These are phyloP conservation scores for Quercus tomentella DNA, from an alignment of 331 rosid genomes.

Conservation along the genomic window DNA sequence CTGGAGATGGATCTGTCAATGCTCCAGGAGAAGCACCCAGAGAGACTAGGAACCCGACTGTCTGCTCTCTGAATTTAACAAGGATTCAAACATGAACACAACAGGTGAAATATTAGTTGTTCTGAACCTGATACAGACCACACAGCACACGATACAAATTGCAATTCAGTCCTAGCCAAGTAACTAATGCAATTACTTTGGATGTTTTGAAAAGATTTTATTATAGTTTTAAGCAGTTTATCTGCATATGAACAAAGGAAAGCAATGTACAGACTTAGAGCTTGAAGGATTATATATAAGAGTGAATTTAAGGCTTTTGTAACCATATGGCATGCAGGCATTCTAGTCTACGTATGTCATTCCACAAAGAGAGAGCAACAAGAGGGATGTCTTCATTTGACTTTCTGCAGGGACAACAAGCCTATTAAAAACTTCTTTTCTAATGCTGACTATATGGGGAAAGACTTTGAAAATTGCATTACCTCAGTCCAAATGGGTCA, in stretches of 20 bases:
- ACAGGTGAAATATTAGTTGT: slow-evolving; percentile 9
- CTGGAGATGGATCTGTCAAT: slow-evolving; percentile 75
- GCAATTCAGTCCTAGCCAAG: slow-evolving; percentile 2
- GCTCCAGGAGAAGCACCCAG: slow-evolving; percentile 64
- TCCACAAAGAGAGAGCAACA: neutral
- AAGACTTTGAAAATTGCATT: neutral
- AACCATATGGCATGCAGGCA: neutral
- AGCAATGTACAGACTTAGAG: neutral
- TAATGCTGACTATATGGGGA: neutral
- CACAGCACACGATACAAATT: slow-evolving; percentile 3
- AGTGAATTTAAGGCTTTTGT: neutral
- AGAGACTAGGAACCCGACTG: slow-evolving; percentile 63
- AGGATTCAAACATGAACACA: neutral
- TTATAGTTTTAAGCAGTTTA: neutral
- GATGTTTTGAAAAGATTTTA: neutral
- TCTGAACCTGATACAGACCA: slow-evolving; percentile 7
- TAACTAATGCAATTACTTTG: slow-evolving; percentile 2
- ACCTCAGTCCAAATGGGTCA: neutral
- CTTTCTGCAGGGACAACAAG: neutral
- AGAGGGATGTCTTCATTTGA: neutral
- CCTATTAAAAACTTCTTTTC: neutral
- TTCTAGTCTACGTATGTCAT: neutral
- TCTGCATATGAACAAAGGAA: neutral
- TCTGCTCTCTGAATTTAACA: slow-evolving; percentile 61
- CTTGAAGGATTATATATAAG: slow-evolving; percentile 11